phyloP scores from a whole-genome alignment of 305 asterid genomes.

The Fraxinus xanthoxyloides region DNA sequence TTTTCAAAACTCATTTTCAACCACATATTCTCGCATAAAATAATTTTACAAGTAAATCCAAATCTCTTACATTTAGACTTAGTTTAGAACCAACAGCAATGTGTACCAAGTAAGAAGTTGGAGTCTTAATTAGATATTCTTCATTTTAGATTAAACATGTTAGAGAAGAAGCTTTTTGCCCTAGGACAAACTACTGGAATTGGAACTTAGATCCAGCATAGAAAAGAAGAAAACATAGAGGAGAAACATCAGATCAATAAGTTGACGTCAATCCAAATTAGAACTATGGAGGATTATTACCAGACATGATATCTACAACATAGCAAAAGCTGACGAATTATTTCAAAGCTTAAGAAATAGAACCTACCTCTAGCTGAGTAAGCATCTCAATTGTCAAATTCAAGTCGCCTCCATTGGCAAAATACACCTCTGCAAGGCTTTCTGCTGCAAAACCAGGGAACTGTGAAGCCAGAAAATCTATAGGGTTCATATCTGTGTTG shows the following conservation, averaged over 20 bases:
- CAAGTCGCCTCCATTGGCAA: constrained; percentile 75
- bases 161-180: neutral
- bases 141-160: neutral
- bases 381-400: constrained; percentile 83
- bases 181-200: neutral
- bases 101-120: neutral
- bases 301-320: neutral
- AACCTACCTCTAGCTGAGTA: constrained; percentile 83
- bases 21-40: too few relatives aligned
- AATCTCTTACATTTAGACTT: neutral
- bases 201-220: neutral
- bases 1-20: too few relatives aligned
- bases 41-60: too few relatives aligned
- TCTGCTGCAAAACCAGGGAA: constrained; percentile 87
- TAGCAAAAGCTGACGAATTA: neutral
- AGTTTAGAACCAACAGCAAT: neutral
- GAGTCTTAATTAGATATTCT: neutral
- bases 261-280: neutral
- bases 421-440: constrained; percentile 76
- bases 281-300: neutral
- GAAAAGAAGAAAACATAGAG: neutral
- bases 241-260: neutral
- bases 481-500: constrained; percentile 44
- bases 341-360: constrained; percentile 12
- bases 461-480: constrained; percentile 73